Base-by-base conservation (phyloP, 257 asterid species). In the Schizonepeta tenuifolia region DNA sequence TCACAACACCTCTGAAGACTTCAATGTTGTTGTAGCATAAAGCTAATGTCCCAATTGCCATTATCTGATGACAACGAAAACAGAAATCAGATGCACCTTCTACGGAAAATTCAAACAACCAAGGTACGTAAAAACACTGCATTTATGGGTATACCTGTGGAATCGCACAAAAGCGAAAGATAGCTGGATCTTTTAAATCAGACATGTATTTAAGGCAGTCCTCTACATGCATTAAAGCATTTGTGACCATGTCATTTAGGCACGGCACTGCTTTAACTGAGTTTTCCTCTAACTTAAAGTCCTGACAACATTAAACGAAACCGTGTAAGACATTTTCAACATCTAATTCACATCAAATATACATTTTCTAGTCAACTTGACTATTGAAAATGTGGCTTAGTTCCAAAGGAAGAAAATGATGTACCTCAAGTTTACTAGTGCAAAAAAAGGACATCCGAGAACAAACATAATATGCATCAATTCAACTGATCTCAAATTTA, bases 381-480 rank as follows among this genome's bases (percentile, higher is more conserved):
- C 43, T 33, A 9, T 61, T 2, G 59, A 33, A 77, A 31, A 22
- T 20, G 12, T 15, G 50, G 17, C 54, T 57, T 21, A 14, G 12
- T 24, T 69, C 59, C 17, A 53, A 20, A 49, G 40, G 69, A 69
- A 68, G n/a, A 55, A 63, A 74, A 61, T 22, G 50, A 47, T 54
- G 72, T 75, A 90, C 97, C 97, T 93, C 98, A 72, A 93, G 97
- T 83, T 93, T 93, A n/a, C n/a, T n/a, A n/a, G n/a, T n/a, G n/a
- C n/a, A n/a, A n/a, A n/a, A n/a, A n/a, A n/a, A n/a, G n/a, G n/a
- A n/a, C n/a, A 60, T 50, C 33, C 36, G n/a, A 41, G 56, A 69
- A 35, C 13, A 65, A 53, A 11, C 66, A 60, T 6, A 47, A 36
- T 1, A 55, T 20, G 63, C 22, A n/a, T 10, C 9, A 51, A n/a